phyloP scores from a whole-genome alignment of 2,329 filamentous ascomycete species.

The Pochonia chlamydosporia region DNA sequence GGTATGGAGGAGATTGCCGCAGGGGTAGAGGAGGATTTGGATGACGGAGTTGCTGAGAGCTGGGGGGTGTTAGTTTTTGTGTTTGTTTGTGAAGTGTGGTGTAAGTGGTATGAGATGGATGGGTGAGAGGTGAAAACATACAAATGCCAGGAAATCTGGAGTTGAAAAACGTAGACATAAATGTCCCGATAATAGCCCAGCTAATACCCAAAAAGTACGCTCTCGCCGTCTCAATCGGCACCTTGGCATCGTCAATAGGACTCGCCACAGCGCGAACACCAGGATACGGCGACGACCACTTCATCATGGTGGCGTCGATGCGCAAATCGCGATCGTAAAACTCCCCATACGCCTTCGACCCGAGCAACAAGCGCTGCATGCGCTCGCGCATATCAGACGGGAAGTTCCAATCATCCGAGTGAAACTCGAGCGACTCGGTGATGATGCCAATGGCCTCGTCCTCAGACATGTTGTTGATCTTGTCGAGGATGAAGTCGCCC shows the following conservation, averaged over 20 bases:
- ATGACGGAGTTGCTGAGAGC: constrained; percentile 29
- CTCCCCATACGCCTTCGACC: constrained; percentile 32
- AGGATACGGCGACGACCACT: constrained; percentile 36
- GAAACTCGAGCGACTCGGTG: constrained; percentile 30
- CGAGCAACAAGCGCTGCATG: constrained; percentile 31
- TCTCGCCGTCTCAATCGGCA: constrained; percentile 34
- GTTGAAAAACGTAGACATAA: constrained; percentile 36
- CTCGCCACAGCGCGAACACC: constrained; percentile 35
- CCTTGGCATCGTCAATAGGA: constrained; percentile 25
- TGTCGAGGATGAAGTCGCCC: constrained; percentile 30
- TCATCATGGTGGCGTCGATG: constrained; percentile 33
- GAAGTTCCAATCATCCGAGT: constrained; percentile 39
- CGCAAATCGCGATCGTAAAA: constrained; percentile 35
- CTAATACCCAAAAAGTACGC: constrained; percentile 34
- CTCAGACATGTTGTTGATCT: constrained; percentile 35
- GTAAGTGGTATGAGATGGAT: too few species aligned
- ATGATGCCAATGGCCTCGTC: constrained; percentile 36
- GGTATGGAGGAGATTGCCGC: constrained; percentile 36
- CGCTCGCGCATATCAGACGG: constrained; percentile 35
- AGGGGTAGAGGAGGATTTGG: constrained; percentile 41
- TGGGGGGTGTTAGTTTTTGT: constrained; percentile 7
- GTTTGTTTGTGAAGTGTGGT: neutral
- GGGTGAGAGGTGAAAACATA: neutral
- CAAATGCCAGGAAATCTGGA: constrained; percentile 31
- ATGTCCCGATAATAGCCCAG: constrained; percentile 17